Evolutionary conservation across 306 rosid genomes (phyloP).

Genomic region (Cicer pinnatifidum): DNA sequence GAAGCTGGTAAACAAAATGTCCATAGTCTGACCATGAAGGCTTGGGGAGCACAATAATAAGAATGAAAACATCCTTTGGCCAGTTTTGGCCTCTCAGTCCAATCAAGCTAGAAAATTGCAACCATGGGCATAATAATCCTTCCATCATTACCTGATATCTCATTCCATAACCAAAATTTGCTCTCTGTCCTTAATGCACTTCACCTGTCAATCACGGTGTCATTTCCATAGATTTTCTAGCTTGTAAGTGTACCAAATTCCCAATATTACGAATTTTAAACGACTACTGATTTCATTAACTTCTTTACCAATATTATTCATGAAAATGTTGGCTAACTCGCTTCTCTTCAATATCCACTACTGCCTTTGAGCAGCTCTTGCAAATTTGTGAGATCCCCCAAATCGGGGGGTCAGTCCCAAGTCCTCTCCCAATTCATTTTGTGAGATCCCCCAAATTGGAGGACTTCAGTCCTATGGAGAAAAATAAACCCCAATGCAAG

Average conservation of each 20-base stretch:
- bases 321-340: not conserved
- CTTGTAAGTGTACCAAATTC: not conserved
- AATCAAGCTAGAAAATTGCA: not conserved
- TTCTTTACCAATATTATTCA: not conserved
- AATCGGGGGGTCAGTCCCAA: too few relatives aligned
- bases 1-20: not conserved
- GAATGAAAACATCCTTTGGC: not conserved
- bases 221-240: slow-evolving; percentile 9
- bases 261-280: not conserved
- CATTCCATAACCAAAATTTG: slow-evolving; percentile 1
- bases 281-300: not conserved
- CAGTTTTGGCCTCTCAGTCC: not conserved
- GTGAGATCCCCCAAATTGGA: too few relatives aligned
- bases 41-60: not conserved
- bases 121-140: not conserved
- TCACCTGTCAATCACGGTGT: not conserved
- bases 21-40: not conserved
- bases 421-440: too few relatives aligned
- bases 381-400: not conserved
- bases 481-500: too few relatives aligned
- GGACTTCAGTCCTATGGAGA: too few relatives aligned
- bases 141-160: slow-evolving; percentile 2
- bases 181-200: not conserved
- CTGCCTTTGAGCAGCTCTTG: not conserved
- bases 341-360: not conserved